Evolutionary conservation across 1,284 basidiomycete species (phyloP), one percentile per base, ranked within the genome.

Genomic region (Melampsora larici-populina): DNA sequence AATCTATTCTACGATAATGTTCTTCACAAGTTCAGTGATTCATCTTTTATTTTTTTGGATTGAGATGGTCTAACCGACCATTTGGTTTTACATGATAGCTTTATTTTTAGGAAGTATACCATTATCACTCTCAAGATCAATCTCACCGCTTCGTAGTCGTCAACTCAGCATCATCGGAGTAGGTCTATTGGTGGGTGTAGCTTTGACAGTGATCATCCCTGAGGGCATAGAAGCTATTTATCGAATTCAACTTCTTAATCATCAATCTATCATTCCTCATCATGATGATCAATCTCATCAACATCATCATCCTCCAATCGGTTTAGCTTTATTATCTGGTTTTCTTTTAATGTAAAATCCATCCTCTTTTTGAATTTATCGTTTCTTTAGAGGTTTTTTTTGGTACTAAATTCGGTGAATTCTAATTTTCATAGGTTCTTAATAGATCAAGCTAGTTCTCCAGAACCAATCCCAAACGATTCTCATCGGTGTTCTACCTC

Each of bases 161-260:
- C 74, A 69, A 31, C 65, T 93, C 48, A 89, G 89, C 11, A 88
- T 88, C 49, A 83, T 93, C 31, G 90, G 92, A 29, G 91, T 90
- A 40, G 94, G 94, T n/a, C 85, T 97, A 24, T 87, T 97, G 31
- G 87, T 96, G 31, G 94, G 94, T 18, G 91, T 93, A 7, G 93
- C 93, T 0, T 85, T 97, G 80, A 92, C 92, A 13, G 89, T 97
- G 40, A 92, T 97, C 81, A 91, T 97, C 76, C 94, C 94, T 26
- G 94, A 97, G 67, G 82, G 79, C 9, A 64, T 79, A 58, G 78
- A 78, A 18, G 66, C 73, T 15, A 66, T 62, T 43, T 76, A 68
- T 31, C 17, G 7, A 26, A 63, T 24, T 63, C 31, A 63, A 62
- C 11, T 62, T 62, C 58, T 62, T 62, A 26, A 21, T 29, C 26